phyloP scores from a whole-genome alignment of 2,329 filamentous ascomycete genomes.

The Colletotrichum sp. region DNA sequence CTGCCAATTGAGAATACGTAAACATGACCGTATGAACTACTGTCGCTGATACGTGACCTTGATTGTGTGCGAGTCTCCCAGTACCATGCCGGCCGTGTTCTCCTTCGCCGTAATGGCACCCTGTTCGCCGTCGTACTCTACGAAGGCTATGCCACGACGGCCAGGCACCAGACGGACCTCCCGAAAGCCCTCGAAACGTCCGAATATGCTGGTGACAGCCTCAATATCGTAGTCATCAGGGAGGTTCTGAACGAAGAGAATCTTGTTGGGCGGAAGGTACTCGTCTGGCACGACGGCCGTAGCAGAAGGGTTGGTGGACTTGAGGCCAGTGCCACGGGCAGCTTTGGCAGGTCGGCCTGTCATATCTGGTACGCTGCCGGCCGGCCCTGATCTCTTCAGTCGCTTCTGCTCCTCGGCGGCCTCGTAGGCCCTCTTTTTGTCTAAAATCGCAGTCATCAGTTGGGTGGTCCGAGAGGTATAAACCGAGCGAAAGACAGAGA shows the following conservation, averaged over 20 bases:
- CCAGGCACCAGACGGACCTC: constrained; percentile 91
- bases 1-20: not conserved
- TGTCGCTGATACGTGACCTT: constrained; percentile 97
- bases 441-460: constrained; percentile 34
- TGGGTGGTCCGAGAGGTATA: not conserved
- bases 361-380: constrained; percentile 47
- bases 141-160: constrained; percentile 88
- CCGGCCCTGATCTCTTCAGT: constrained; percentile 64
- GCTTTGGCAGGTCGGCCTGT: constrained; percentile 70
- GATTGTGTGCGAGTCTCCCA: constrained; percentile 75
- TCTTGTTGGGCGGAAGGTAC: constrained; percentile 97
- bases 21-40: constrained; percentile 43
- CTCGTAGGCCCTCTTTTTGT: constrained; percentile 82
- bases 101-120: constrained; percentile 95
- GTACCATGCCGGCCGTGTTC: constrained; percentile 82
- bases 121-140: constrained; percentile 91
- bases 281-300: constrained; percentile 90
- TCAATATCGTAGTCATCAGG: constrained; percentile 88
- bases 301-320: constrained; percentile 72
- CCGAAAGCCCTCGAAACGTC: constrained; percentile 89
- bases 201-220: constrained; percentile 79
- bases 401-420: constrained; percentile 79
- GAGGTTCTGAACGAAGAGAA: constrained; percentile 90
- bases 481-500: not conserved
- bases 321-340: constrained; percentile 75